Evolutionary conservation across 2,329 filamentous ascomycete species (phyloP), one percentile per base, ranked within the genome.

Genomic region (Talaromyces sp.): DNA sequence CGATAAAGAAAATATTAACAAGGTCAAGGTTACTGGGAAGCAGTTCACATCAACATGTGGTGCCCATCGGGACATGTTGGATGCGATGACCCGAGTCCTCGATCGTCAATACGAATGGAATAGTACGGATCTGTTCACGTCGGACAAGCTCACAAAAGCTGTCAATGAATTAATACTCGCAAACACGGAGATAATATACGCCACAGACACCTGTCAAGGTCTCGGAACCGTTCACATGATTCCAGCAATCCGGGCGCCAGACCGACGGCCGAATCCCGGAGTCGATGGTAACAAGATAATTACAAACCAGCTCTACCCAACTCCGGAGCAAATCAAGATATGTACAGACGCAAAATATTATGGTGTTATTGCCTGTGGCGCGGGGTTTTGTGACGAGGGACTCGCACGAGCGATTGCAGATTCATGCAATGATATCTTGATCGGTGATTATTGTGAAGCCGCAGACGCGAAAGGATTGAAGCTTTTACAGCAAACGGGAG

Each of bases 291-390:
- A 37, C 3, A 22, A 50, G 1, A 42, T 22, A 3, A 49, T 58
- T 4, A 47, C 19, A 19, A 49, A 55, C 33, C 51, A 59, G 16
- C 17, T 61, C 6, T 65, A 58, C 32, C 62, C 63, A 1, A 62
- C 54, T 9, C 9, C 40, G 2, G 63, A 64, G 36, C 20, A 54
- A 20, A 47, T 64, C n/a, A 64, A 65, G 40, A 42, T 65, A 9
- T 58, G 50, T 30, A 46, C 51, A 0, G 63, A 65, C 40, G 60
- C 63, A 20, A 65, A 94, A 69, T 81, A 91, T 64, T 87, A 88
- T 77, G 94, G 93, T 73, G 80, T 87, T 57, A 89, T 94, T 3
- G 90, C 90, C 4, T 57, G 51, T 14, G 52, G 52, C 4, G 57
- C 45, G 1, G 42, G 47, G 2, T 9, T 44, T 7, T 45, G 48